A percentile compares a stretch with the other conserved stretches of the same genome.
Conservation (phyloP, 2,329 filamentous ascomycete genomes). For the Orbilia oligospora region DNA sequence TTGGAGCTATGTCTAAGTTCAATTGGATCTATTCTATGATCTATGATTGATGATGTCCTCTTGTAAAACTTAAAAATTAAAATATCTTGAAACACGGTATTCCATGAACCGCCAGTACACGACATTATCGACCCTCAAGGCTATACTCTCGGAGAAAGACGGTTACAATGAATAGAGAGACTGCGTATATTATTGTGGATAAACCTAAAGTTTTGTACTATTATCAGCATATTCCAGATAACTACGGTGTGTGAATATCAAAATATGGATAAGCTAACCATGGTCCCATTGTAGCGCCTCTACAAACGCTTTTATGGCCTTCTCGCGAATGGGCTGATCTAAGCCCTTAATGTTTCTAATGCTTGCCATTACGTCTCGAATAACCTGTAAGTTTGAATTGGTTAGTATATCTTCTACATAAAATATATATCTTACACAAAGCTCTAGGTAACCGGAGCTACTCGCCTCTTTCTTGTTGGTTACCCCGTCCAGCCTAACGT, state of each 20-base stretch:
- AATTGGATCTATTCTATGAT: too few relatives aligned
- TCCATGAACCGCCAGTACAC: neutral
- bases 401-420: too few relatives aligned
- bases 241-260: too few relatives aligned
- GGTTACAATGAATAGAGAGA: constrained; percentile 35
- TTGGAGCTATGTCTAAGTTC: too few relatives aligned
- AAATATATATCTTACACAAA: too few relatives aligned
- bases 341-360: constrained; percentile 43
- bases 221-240: too few relatives aligned
- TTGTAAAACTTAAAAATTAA: too few relatives aligned
- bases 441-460: neutral
- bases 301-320: constrained; percentile 47
- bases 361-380: constrained; percentile 47
- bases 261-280: constrained; percentile 2
- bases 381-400: constrained; percentile 21
- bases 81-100: neutral
- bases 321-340: constrained; percentile 16
- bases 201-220: constrained; percentile 17
- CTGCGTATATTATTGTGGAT: constrained; percentile 31
- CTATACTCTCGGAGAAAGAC: constrained; percentile 51
- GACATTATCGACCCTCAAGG: constrained; percentile 32
- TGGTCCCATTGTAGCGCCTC: constrained; percentile 58
- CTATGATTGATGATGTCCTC: too few relatives aligned
- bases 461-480: constrained; percentile 35
- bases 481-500: constrained; percentile 29